phyloP scores from a whole-genome alignment of 768 basidiomycete genomes.

The Termitomyces heimii region DNA sequence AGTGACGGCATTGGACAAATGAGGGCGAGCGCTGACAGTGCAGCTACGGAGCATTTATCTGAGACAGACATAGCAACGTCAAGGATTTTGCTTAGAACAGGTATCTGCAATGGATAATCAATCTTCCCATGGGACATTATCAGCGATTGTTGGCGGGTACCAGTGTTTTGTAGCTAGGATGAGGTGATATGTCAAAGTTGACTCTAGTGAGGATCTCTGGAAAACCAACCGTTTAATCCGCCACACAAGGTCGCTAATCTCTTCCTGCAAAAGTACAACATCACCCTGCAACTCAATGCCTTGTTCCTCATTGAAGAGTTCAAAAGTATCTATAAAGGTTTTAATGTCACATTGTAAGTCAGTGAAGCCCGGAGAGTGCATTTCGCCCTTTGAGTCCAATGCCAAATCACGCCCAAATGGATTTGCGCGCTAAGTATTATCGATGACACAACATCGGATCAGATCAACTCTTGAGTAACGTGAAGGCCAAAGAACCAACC shows the following conservation, averaged over 20 bases:
- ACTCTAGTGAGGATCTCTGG: too few species aligned
- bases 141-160: background rate
- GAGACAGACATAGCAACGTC: background rate
- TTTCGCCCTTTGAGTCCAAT: background rate
- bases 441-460: background rate
- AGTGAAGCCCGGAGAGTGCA: conserved; percentile 1
- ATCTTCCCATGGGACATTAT: background rate
- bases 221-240: conserved; percentile 7
- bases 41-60: background rate
- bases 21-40: background rate
- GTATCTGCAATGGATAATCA: background rate
- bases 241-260: conserved; percentile 5
- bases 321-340: conserved; percentile 4
- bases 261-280: conserved; percentile 3
- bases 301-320: conserved; percentile 8
- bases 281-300: conserved; percentile 1
- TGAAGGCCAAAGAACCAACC: background rate
- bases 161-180: conserved; percentile 1
- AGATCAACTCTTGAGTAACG: too few species aligned
- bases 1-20: background rate
- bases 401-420: conserved; percentile 1
- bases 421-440: conserved; percentile 1
- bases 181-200: background rate
- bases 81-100: background rate
- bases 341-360: conserved; percentile 6